Conservation (phyloP, 2,329 filamentous ascomycete species). For the Raffaelea albimanens region DNA sequence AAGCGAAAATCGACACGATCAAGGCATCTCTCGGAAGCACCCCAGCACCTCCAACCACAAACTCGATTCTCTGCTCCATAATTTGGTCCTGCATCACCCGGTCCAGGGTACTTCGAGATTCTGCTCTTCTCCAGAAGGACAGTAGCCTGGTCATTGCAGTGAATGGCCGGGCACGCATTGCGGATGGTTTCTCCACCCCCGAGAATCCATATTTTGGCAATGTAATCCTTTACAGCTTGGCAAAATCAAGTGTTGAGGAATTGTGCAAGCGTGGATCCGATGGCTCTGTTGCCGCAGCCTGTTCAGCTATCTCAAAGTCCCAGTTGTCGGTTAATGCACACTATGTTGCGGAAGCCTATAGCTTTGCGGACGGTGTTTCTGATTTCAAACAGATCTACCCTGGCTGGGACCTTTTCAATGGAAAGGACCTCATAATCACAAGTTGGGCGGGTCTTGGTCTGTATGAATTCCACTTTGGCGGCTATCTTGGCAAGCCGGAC, state of each 20-base stretch:
- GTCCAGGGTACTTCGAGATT: neutral
- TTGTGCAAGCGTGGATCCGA: neutral
- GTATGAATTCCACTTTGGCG: neutral
- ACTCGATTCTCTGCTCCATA: neutral
- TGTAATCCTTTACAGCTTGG: neutral
- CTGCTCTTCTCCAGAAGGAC: neutral
- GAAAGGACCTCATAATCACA: neutral
- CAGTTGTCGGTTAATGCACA: neutral
- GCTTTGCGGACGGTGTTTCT: neutral
- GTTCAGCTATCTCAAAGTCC: neutral
- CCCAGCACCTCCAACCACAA: neutral
- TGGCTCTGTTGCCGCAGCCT: neutral
- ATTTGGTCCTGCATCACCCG: neutral
- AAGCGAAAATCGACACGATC: neutral
- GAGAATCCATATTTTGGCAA: neutral
- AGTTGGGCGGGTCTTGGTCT: neutral
- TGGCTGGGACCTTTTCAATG: neutral
- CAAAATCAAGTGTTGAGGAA: neutral
- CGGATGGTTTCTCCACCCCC: neutral
- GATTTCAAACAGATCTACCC: neutral
- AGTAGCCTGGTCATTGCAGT: neutral
- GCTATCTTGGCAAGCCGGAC: neutral
- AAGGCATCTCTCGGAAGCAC: neutral
- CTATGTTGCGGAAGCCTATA: neutral
- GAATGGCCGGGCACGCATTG: neutral